Percentiles rank a stretch among this genome's conserved stretches.
Conservation (phyloP, 164 flowering plant species). For the Kingdonia uniflora region DNA sequence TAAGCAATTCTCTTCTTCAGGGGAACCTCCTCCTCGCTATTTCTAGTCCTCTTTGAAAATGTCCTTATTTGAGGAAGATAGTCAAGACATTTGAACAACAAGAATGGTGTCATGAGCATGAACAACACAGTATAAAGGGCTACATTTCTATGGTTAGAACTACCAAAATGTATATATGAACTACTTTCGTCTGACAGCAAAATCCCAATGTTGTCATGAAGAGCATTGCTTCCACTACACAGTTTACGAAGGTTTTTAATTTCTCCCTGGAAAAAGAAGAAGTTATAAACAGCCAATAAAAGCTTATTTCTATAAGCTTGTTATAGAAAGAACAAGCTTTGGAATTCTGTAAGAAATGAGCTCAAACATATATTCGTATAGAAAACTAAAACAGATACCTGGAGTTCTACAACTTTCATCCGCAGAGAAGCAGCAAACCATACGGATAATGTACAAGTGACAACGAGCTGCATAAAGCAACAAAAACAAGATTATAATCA, state of each 20-base stretch:
- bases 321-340: too few relatives aligned
- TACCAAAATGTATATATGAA: conserved; percentile 17
- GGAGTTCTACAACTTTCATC: conserved; percentile 31
- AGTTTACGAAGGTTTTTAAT: conserved; percentile 31
- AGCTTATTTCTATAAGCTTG: not conserved
- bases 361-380: not conserved
- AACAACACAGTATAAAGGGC: conserved; percentile 57
- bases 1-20: conserved; percentile 85
- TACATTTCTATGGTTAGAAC: conserved; percentile 38
- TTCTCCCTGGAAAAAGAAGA: conserved; percentile 50
- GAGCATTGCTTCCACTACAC: conserved; percentile 23
- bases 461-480: conserved; percentile 36
- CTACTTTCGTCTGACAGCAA: conserved; percentile 22
- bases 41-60: conserved; percentile 26
- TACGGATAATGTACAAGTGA: conserved; percentile 30
- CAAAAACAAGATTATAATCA: not conserved
- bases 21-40: conserved; percentile 70
- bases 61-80: conserved; percentile 38
- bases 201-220: conserved; percentile 8
- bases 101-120: conserved; percentile 50
- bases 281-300: not conserved
- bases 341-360: too few relatives aligned
- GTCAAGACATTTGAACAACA: conserved; percentile 60
- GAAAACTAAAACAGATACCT: conserved; percentile 28
- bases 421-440: conserved; percentile 29